Evolutionary conservation across 345 rosid species (phyloP).

Genomic region (Eutrema yunnanense): DNA sequence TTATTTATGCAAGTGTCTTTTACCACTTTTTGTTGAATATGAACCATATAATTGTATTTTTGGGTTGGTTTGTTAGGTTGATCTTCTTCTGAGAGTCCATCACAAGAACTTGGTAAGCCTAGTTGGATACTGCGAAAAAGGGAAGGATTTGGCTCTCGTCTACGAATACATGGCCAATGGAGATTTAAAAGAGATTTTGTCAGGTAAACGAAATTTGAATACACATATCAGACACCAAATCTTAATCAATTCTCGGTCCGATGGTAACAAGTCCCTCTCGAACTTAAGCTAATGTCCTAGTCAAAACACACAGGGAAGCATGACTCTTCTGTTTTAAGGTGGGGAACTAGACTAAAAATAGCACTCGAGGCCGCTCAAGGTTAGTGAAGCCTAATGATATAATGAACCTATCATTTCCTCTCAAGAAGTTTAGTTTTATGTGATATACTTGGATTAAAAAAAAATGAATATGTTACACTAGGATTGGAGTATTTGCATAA

Average conservation of each 20-base stretch:
- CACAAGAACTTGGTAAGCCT: constrained; percentile 30
- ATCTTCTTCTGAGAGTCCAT: neutral
- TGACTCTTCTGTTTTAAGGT: neutral
- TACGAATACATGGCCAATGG: constrained; percentile 56
- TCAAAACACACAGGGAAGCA: neutral
- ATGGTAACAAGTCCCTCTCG: neutral
- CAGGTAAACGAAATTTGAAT: neutral
- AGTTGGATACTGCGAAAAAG: constrained; percentile 45
- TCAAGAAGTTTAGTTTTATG: neutral
- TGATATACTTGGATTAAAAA: neutral
- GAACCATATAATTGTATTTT: neutral
- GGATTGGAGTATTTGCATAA: neutral
- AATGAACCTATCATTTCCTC: neutral
- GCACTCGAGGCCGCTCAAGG: neutral
- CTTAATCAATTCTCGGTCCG: neutral
- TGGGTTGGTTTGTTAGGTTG: neutral
- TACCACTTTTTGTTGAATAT: neutral
- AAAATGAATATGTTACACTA: neutral
- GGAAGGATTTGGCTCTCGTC: constrained; percentile 32
- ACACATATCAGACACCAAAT: neutral
- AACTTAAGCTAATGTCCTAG: neutral
- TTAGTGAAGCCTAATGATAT: neutral
- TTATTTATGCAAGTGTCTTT: neutral
- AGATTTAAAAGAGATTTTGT: constrained; percentile 10
- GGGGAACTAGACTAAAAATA: constrained; percentile 1